Conservation (phyloP, 768 basidiomycete species). For the Termitomyces sp. region DNA sequence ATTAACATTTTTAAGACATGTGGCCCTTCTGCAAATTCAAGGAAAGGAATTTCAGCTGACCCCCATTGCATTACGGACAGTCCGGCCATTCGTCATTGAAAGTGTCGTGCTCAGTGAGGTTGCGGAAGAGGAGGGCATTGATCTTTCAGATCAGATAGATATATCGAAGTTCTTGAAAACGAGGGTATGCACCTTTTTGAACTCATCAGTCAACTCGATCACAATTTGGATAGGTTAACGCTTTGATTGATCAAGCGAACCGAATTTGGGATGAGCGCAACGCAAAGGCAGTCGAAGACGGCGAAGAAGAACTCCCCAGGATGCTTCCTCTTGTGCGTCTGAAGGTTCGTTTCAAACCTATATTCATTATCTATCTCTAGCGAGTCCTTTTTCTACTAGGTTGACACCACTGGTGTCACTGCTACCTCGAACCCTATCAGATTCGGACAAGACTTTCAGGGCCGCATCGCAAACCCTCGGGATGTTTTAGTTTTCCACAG, state of each 20-base stretch:
- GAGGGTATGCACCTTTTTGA: conserved; percentile 38
- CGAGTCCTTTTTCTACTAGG: conserved; percentile 34
- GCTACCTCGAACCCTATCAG: conserved; percentile 95
- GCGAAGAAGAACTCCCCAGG: conserved; percentile 53
- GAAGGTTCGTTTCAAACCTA: conserved; percentile 44
- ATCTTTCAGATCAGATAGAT: conserved; percentile 76
- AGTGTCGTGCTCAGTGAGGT: conserved; percentile 71
- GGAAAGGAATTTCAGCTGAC: conserved; percentile 83
- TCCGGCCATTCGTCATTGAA: conserved; percentile 91
- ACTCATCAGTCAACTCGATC: not conserved
- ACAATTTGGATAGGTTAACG: conserved; percentile 52
- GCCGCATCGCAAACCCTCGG: conserved; percentile 87
- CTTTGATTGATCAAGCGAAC: conserved; percentile 75
- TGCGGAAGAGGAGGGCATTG: conserved; percentile 71
- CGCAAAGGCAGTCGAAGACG: conserved; percentile 50
- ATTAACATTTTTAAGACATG: conserved; percentile 54
- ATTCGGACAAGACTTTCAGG: conserved; percentile 93
- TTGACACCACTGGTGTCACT: conserved; percentile 86
- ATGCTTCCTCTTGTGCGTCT: conserved; percentile 88
- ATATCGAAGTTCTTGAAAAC: conserved; percentile 77
- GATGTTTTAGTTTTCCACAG: conserved; percentile 91
- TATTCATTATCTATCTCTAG: not conserved
- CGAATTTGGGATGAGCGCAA: conserved; percentile 75
- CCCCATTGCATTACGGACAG: conserved; percentile 84
- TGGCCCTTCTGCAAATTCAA: conserved; percentile 83